Conservation (phyloP, 805 yeast genomes). For the Spathaspora hagerdaliae region DNA sequence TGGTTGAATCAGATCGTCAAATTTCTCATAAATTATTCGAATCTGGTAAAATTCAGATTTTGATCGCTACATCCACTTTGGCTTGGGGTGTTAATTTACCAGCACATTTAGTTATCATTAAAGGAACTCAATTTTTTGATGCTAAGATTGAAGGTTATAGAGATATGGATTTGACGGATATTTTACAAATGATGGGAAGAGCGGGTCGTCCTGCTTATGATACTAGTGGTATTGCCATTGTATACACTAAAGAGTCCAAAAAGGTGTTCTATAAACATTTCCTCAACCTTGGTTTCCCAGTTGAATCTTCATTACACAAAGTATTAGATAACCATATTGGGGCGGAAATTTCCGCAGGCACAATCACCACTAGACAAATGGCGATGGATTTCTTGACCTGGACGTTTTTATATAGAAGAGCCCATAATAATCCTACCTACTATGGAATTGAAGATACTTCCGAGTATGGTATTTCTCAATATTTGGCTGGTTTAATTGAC, state of each 20-base stretch:
- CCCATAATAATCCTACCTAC: constrained; percentile 73
- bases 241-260: constrained; percentile 70
- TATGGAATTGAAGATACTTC: constrained; percentile 66
- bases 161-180: constrained; percentile 82
- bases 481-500: constrained; percentile 65
- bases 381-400: constrained; percentile 74
- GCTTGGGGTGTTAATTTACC: constrained; percentile 89
- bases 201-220: constrained; percentile 83
- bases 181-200: constrained; percentile 81
- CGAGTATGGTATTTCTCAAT: constrained; percentile 52
- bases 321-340: constrained; percentile 77
- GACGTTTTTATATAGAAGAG: constrained; percentile 71
- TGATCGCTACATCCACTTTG: constrained; percentile 76
- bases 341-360: constrained; percentile 73
- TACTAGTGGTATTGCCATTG: constrained; percentile 73
- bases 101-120: constrained; percentile 72
- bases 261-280: constrained; percentile 76
- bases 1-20: constrained; percentile 68
- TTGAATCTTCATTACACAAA: constrained; percentile 73
- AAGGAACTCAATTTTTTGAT: constrained; percentile 69
- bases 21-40: constrained; percentile 70
- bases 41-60: constrained; percentile 63
- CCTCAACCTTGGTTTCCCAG: constrained; percentile 76
- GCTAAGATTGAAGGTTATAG: constrained; percentile 63
- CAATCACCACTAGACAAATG: constrained; percentile 58